These are phyloP conservation scores for Talaromyces sp. DNA, from an alignment of 2,329 filamentous ascomycete species.

Conservation along the genomic window DNA sequence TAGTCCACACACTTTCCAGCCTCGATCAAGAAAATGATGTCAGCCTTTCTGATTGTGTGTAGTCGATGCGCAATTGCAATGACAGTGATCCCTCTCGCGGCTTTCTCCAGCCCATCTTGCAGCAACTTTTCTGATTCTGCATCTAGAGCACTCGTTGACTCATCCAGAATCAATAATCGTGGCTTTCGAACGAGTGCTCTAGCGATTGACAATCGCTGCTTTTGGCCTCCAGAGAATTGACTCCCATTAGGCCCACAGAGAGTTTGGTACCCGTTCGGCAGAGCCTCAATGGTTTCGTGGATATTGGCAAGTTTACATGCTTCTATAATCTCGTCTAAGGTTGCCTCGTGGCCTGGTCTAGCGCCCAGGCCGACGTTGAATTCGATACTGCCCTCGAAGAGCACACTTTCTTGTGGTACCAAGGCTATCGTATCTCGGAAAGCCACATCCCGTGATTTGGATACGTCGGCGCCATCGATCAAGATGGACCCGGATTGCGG, in stretches of 20 bases:
- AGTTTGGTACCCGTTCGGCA: constrained; percentile 65
- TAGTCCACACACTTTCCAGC: constrained; percentile 47
- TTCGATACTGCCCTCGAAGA: constrained; percentile 48
- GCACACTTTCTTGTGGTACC: constrained; percentile 47
- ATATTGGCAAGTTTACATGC: constrained; percentile 67
- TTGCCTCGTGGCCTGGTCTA: constrained; percentile 53
- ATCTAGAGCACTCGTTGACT: constrained; percentile 59
- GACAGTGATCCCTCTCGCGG: constrained; percentile 33
- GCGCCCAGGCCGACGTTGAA: constrained; percentile 48
- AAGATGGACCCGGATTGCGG: constrained; percentile 49
- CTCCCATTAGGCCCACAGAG: constrained; percentile 54
- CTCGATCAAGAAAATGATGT: constrained; percentile 71
- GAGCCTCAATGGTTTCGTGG: constrained; percentile 60
- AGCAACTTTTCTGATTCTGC: constrained; percentile 51
- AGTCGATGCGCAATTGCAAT: constrained; percentile 43
- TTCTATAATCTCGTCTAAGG: constrained; percentile 59
- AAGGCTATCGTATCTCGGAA: constrained; percentile 47
- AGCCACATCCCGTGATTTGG: constrained; percentile 33
- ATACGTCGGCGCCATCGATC: constrained; percentile 52
- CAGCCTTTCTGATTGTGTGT: constrained; percentile 53
- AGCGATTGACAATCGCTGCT: constrained; percentile 57
- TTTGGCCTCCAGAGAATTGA: constrained; percentile 56
- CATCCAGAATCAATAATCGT: constrained; percentile 56
- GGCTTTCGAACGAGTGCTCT: constrained; percentile 55
- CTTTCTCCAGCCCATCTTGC: constrained; percentile 37